phyloP scores from a whole-genome alignment of 257 asterid species.

The Cynanchum wilfordii region DNA sequence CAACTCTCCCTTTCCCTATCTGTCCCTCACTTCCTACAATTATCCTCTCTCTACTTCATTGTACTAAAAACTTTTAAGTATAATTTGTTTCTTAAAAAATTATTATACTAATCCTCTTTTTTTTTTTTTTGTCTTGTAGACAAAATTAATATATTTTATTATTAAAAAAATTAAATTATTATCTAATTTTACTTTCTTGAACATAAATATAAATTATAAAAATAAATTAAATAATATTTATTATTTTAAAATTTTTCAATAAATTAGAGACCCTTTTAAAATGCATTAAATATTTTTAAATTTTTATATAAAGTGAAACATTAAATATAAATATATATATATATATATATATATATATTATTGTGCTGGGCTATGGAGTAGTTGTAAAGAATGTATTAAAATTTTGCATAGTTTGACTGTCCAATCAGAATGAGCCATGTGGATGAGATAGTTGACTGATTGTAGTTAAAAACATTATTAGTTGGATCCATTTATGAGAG shows the following conservation, averaged over 20 bases:
- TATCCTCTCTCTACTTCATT: neutral
- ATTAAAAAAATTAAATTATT: too few species aligned
- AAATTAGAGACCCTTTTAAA: too few species aligned
- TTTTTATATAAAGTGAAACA: too few species aligned
- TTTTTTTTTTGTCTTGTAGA: too few species aligned
- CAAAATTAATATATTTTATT: too few species aligned
- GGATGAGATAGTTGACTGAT: conserved; percentile 6
- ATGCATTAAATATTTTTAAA: neutral
- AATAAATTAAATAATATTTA: too few species aligned
- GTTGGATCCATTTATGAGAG: neutral
- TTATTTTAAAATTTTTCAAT: too few species aligned
- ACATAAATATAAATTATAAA: too few species aligned
- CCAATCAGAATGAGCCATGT: conserved; percentile 12
- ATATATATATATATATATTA: neutral
- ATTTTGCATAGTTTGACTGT: conserved; percentile 21
- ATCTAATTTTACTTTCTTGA: too few species aligned
- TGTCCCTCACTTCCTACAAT: neutral
- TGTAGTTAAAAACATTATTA: neutral
- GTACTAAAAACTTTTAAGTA: neutral
- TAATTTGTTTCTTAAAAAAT: too few species aligned
- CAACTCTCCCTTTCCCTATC: neutral
- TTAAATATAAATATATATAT: too few species aligned
- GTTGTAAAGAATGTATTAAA: conserved; percentile 1
- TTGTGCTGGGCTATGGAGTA: conserved; percentile 1
- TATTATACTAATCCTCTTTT: too few species aligned